phyloP scores from a whole-genome alignment of 306 rosid genomes.

The Begonia peltatifolia region DNA sequence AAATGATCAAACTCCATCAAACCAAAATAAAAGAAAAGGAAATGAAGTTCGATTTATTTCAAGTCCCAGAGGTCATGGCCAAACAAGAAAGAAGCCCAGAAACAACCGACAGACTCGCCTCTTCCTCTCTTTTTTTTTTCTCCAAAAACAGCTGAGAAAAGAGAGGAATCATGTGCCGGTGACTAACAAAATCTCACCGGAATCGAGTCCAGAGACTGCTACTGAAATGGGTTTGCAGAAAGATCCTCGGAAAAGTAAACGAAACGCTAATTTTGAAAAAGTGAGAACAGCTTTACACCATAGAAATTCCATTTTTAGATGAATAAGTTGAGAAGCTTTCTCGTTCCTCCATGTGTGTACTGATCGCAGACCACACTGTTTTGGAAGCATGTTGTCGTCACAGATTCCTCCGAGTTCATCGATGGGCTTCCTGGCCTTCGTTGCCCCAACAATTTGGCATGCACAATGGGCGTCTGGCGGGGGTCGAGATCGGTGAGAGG shows the following conservation, averaged over 20 bases:
- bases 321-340: neutral
- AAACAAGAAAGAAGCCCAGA: no score
- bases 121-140: neutral
- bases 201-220: neutral
- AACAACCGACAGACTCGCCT: neutral
- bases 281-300: no score
- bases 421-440: neutral
- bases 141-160: neutral
- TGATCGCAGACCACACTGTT: neutral
- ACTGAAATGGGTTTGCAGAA: no score
- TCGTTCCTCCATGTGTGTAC: neutral
- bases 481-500: neutral
- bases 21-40: no score
- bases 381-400: neutral
- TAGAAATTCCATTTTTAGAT: neutral
- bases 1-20: neutral
- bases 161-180: neutral
- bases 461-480: neutral
- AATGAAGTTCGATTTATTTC: neutral
- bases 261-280: no score
- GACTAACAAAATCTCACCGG: neutral
- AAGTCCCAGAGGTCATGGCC: neutral
- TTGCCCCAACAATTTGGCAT: neutral
- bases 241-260: no score
- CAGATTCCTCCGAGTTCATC: constrained; percentile 1